Percentiles rank a stretch among this genome's conserved stretches.
Conservation (phyloP, 305 asterid species). For the Fraxinus ornus region DNA sequence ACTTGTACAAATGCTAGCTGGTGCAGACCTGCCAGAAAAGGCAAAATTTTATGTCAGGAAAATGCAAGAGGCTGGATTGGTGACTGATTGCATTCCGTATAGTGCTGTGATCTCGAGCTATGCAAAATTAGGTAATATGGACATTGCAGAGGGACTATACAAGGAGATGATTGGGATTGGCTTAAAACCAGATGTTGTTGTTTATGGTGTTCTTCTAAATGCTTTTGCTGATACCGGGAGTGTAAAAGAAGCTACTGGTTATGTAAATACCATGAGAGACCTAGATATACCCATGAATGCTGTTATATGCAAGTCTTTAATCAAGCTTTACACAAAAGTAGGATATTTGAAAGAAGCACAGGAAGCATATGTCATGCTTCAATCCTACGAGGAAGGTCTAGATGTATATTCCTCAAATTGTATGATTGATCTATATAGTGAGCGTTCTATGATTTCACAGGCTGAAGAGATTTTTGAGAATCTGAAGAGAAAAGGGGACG, state of each 20-base stretch:
- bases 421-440: constrained; percentile 85
- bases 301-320: constrained; percentile 63
- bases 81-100: constrained; percentile 68
- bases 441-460: constrained; percentile 69
- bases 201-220: constrained; percentile 74
- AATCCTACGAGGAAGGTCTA: constrained; percentile 41
- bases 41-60: constrained; percentile 57
- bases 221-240: constrained; percentile 80
- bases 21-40: constrained; percentile 65
- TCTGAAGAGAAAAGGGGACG: constrained; percentile 51
- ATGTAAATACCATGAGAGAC: constrained; percentile 45
- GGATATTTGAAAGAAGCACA: constrained; percentile 82
- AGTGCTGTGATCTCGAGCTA: constrained; percentile 84
- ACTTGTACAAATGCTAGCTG: constrained; percentile 75
- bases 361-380: constrained; percentile 50
- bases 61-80: constrained; percentile 70
- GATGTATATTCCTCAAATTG: constrained; percentile 84
- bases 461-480: constrained; percentile 69
- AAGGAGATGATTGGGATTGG: constrained; percentile 54
- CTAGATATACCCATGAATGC: constrained; percentile 55
- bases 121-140: constrained; percentile 53
- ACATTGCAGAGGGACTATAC: constrained; percentile 55
- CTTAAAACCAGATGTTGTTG: constrained; percentile 71
- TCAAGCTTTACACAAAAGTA: constrained; percentile 82
- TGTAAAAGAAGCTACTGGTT: constrained; percentile 51